Conservation (phyloP, 2,329 filamentous ascomycete species). For the Calonectria montana region DNA sequence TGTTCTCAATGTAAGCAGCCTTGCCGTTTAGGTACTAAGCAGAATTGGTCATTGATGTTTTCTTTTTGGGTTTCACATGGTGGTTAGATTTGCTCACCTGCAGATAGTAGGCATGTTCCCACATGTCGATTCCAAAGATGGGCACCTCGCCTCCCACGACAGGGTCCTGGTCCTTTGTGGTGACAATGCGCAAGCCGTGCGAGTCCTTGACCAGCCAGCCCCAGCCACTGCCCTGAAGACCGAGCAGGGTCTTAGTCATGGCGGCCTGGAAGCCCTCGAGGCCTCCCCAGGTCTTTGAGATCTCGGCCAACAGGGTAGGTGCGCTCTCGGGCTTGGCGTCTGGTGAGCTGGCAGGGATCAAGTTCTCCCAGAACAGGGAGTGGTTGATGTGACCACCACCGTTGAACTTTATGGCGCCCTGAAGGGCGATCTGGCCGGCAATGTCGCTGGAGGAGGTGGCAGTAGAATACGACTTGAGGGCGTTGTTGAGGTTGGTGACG, state of each 20-base stretch:
- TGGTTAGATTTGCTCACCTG: slow-evolving; percentile 63
- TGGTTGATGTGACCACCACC: slow-evolving; percentile 95
- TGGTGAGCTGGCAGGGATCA: slow-evolving; percentile 69
- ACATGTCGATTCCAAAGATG: slow-evolving; percentile 86
- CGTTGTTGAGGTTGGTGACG: slow-evolving; percentile 79
- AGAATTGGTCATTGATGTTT: slow-evolving; percentile 24
- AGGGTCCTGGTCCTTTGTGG: slow-evolving; percentile 89
- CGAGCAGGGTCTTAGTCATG: slow-evolving; percentile 74
- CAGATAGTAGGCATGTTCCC: slow-evolving; percentile 93
- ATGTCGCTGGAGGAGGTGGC: slow-evolving; percentile 70
- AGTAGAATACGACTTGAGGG: slow-evolving; percentile 68
- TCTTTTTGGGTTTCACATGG: neutral
- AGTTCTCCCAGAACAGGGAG: slow-evolving; percentile 90
- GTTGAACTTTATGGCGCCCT: slow-evolving; percentile 83
- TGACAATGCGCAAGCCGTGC: slow-evolving; percentile 74
- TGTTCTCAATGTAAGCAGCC: slow-evolving; percentile 78
- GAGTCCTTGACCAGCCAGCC: slow-evolving; percentile 82
- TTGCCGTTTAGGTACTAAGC: slow-evolving; percentile 81
- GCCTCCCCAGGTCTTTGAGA: slow-evolving; percentile 75
- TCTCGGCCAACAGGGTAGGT: slow-evolving; percentile 69
- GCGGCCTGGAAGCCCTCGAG: slow-evolving; percentile 73
- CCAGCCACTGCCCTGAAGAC: slow-evolving; percentile 88
- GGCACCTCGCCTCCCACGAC: slow-evolving; percentile 73
- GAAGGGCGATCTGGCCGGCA: slow-evolving; percentile 73
- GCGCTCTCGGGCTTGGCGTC: slow-evolving; percentile 68